Conservation (phyloP, 2,329 filamentous ascomycete genomes). For the Trichothecium sympodiale region DNA sequence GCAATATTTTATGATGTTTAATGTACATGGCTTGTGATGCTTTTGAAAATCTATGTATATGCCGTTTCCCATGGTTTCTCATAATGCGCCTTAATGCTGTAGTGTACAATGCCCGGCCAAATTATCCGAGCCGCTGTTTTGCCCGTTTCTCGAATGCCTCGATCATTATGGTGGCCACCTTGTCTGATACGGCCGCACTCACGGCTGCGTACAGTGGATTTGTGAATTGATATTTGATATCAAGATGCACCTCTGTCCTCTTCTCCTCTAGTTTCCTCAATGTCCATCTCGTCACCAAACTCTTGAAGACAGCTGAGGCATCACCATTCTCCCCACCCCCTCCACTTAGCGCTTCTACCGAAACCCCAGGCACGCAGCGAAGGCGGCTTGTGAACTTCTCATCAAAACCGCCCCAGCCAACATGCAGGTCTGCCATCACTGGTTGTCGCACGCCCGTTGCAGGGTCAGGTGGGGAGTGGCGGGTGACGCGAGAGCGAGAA, state of each 20-base stretch:
- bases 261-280: conserved; percentile 32
- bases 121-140: conserved; percentile 27
- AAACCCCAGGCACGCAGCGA: conserved; percentile 59
- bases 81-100: too few species aligned
- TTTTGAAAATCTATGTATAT: too few species aligned
- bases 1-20: too few species aligned
- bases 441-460: conserved; percentile 44
- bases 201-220: conserved; percentile 82
- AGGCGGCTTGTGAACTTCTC: conserved; percentile 76
- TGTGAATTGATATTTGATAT: conserved; percentile 72
- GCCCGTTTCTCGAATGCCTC: conserved; percentile 85
- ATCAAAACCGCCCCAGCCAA: conserved; percentile 75
- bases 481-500: conserved; percentile 63
- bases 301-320: conserved; percentile 48
- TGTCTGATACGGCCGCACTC: conserved; percentile 70
- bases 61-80: neutral
- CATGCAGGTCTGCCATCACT: conserved; percentile 63
- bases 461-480: conserved; percentile 49
- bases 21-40: too few species aligned
- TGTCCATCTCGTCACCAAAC: conserved; percentile 60
- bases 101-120: neutral
- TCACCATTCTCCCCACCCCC: conserved; percentile 29
- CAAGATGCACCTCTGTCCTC: conserved; percentile 60
- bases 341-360: conserved; percentile 71
- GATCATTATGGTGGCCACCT: conserved; percentile 81